These are phyloP conservation scores for Orobanche coerulescens DNA, from an alignment of 257 asterid species.

Conservation along the genomic window DNA sequence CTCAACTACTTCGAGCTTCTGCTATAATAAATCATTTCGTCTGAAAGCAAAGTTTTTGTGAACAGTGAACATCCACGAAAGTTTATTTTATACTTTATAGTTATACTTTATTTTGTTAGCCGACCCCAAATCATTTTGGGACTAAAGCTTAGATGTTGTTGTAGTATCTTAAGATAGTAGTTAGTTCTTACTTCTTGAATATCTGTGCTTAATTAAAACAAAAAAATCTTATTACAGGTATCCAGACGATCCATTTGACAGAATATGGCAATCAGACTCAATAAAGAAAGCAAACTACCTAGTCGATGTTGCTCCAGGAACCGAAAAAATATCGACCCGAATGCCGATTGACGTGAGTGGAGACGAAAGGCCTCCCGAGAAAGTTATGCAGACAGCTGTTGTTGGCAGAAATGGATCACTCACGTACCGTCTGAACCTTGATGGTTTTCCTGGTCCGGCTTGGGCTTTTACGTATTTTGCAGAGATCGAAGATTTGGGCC, in stretches of 20 bases:
- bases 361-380: conserved; percentile 75
- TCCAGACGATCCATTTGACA: conserved; percentile 94
- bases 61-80: too few relatives aligned
- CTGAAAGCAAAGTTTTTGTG: not conserved
- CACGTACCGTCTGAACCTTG: conserved; percentile 83
- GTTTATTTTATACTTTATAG: too few relatives aligned
- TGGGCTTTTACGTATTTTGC: conserved; percentile 97
- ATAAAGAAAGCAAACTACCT: conserved; percentile 81
- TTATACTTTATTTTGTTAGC: too few relatives aligned
- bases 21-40: not conserved
- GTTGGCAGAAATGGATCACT: conserved; percentile 91
- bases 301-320: conserved; percentile 93
- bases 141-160: too few relatives aligned
- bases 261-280: conserved; percentile 86
- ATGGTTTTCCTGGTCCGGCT: conserved; percentile 86
- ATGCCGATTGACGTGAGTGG: conserved; percentile 57
- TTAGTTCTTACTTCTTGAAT: not conserved
- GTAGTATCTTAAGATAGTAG: too few relatives aligned
- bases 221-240: conserved; percentile 38
- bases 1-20: not conserved
- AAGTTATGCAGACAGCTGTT: conserved; percentile 98
- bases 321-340: conserved; percentile 65
- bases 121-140: too few relatives aligned
- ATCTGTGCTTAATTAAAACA: not conserved
- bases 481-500: conserved; percentile 70